Evolutionary conservation across 139 green algal species (phyloP), one percentile per base, ranked within the genome.

Genomic region (Coelastrella sp.): DNA sequence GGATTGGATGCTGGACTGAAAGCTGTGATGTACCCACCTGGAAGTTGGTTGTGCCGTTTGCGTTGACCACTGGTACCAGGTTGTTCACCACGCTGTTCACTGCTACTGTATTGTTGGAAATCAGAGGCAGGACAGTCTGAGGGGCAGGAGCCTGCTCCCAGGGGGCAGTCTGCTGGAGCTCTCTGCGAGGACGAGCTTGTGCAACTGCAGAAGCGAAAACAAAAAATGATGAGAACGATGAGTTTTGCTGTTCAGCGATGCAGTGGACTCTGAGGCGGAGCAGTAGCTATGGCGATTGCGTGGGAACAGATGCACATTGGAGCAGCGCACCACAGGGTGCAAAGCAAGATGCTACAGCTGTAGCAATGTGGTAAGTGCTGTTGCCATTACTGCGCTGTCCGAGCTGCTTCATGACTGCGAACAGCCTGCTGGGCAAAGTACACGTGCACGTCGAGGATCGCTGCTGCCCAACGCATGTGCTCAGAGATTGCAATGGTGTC

Each of bases 181-280:
- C 79, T 27, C 68, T n/a, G 20, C 79, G 79, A 24, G 79, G 79
- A 14, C 79, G 79, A 68, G 79, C 79, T 24, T 85, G 79, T 25
- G 79, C 58, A n/a, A 70, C 79, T 85, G 79, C 68, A 76, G 68
- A 19, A 15, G 11, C 1, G 15, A 76, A 8, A n/a, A 76, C 1
- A 4, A 24, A 76, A n/a, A 24, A 49, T 49, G 35, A 49, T 49
- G 35, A 49, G 35, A 49, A 49, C 35, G 35, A 49, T 49, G 35
- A 49, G 35, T 49, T 49, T 49, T 49, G 35, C 35, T 49, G 35
- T 49, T 49, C 35, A 49, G 35, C 35, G 35, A 49, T 49, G 35
- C 35, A 49, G 35, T 49, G 35, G 35, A 49, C 3, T 49, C 3
- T 49, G 35, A 49, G 35, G 35, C 35, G 35, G 35, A 49, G 35